These are phyloP conservation scores for Alopecurus myosuroides DNA, from an alignment of 176 grass and related monocot genomes.

Conservation along the genomic window DNA sequence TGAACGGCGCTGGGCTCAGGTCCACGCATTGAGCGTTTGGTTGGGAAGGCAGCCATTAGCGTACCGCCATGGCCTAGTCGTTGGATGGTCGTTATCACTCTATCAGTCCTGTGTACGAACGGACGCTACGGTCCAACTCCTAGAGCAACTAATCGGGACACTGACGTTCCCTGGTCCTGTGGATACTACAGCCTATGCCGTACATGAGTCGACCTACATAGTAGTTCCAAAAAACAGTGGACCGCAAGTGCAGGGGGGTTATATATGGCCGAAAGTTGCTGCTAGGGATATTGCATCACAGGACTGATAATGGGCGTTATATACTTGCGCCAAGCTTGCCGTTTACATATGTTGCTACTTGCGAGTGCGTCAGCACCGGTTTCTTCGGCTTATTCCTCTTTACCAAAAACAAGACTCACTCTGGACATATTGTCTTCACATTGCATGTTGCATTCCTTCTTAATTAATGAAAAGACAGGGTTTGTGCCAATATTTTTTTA, in stretches of 20 bases:
- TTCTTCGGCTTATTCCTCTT: background rate
- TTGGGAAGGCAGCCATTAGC: background rate
- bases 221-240: background rate
- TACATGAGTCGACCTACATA: background rate
- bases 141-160: background rate
- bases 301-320: background rate
- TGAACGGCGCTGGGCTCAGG: background rate
- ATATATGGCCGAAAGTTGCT: background rate
- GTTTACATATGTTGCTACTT: background rate
- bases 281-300: background rate
- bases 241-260: background rate
- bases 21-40: background rate
- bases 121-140: background rate
- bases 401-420: background rate
- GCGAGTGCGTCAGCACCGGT: background rate
- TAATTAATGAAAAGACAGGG: background rate
- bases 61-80: slow-evolving; percentile 6
- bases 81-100: slow-evolving; percentile 25
- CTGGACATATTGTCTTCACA: background rate
- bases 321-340: background rate
- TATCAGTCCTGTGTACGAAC: background rate
- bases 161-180: background rate
- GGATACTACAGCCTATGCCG: background rate
- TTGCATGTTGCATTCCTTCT: background rate
- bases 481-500: background rate